These are phyloP conservation scores for Gremmenia infestans DNA, from an alignment of 2,329 filamentous ascomycete species.

Conservation along the genomic window DNA sequence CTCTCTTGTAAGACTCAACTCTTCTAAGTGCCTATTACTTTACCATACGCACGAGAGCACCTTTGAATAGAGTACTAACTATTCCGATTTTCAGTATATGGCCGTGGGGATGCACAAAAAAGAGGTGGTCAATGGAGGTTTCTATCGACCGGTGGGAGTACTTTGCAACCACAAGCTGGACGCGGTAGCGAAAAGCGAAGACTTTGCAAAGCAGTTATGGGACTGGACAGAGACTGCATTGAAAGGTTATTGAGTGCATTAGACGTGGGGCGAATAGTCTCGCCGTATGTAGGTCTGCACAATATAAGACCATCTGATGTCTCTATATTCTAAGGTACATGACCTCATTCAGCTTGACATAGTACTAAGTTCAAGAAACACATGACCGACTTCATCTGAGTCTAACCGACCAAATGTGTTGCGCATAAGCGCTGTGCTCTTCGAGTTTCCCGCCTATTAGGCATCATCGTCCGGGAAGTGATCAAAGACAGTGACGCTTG, in stretches of 20 bases:
- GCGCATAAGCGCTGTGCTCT: no score
- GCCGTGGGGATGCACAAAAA: slow-evolving; percentile 31
- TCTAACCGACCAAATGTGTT: no score
- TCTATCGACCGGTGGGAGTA: slow-evolving; percentile 34
- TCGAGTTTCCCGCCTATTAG: no score
- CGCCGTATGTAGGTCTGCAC: background rate
- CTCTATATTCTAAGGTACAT: no score
- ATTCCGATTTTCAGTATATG: slow-evolving; percentile 30
- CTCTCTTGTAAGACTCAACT: slow-evolving; percentile 25
- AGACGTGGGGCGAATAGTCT: background rate
- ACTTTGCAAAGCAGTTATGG: slow-evolving; percentile 35
- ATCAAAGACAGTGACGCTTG: no score
- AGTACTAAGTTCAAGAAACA: no score
- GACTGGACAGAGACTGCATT: slow-evolving; percentile 32
- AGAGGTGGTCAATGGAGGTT: slow-evolving; percentile 28
- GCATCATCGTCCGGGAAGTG: no score
- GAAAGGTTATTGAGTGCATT: background rate
- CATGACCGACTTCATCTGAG: no score
- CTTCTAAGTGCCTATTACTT: no score
- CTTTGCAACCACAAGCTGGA: slow-evolving; percentile 24
- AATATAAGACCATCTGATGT: background rate
- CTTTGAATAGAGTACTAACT: background rate
- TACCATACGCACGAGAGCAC: no score
- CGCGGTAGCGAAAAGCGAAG: slow-evolving; percentile 23
- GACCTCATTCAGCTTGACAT: no score